Evolutionary conservation across 1,284 basidiomycete species (phyloP).

Genomic region (Athelia sp.): DNA sequence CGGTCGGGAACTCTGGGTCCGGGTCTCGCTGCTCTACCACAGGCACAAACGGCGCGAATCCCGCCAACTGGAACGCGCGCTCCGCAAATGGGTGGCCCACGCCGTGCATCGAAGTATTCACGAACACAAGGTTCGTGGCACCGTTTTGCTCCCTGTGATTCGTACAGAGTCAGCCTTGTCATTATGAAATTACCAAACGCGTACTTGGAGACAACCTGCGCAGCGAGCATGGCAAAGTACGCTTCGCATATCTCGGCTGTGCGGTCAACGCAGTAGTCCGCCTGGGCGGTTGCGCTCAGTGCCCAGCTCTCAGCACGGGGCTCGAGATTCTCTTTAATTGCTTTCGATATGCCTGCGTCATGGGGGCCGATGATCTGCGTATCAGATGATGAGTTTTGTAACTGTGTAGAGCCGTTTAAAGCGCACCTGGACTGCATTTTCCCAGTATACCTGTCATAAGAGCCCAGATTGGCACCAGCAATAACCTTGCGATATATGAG

Average conservation of each 20-base stretch:
- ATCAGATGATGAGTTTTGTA: conserved; percentile 1
- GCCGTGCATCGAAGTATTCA: conserved; percentile 87
- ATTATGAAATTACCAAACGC: conserved; percentile 7
- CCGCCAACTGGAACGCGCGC: conserved; percentile 52
- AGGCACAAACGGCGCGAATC: conserved; percentile 53
- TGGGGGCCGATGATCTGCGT: conserved; percentile 78
- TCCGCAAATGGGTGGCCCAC: conserved; percentile 65
- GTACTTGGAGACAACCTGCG: conserved; percentile 40
- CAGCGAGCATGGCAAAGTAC: conserved; percentile 50
- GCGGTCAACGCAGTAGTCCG: conserved; percentile 44
- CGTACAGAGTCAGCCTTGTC: not conserved
- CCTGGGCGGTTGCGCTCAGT: conserved; percentile 27
- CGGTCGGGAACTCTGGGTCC: conserved; percentile 81
- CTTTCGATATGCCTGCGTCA: conserved; percentile 65
- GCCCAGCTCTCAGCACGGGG: conserved; percentile 43
- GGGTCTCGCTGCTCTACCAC: conserved; percentile 63
- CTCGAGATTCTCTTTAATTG: conserved; percentile 59
- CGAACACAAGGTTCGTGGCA: conserved; percentile 41
- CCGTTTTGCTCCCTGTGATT: conserved; percentile 26
- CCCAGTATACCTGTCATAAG: conserved; percentile 69
- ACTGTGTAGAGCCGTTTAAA: not conserved
- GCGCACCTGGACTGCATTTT: conserved; percentile 73
- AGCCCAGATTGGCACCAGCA: not conserved
- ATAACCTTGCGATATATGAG: conserved; percentile 1
- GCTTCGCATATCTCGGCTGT: conserved; percentile 54